Conservation (phyloP, 176 grass and related monocot species). For the Chloris gayana region DNA sequence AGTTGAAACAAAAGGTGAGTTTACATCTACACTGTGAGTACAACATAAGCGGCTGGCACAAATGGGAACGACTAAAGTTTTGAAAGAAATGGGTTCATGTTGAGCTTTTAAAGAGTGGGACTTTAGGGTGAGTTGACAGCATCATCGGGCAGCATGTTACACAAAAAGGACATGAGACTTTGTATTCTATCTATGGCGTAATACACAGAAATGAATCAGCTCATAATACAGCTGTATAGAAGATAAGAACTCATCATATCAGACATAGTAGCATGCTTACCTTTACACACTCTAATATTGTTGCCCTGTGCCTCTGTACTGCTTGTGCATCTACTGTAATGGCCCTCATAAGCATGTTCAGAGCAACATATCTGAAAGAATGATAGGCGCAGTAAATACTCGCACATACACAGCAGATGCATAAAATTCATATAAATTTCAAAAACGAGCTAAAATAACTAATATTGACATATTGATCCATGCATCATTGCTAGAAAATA, state of each 20-base stretch:
- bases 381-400: constrained; percentile 15
- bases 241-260: not conserved
- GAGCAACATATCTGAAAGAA: constrained; percentile 88
- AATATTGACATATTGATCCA: constrained; percentile 1
- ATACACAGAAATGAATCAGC: not conserved
- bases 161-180: not conserved
- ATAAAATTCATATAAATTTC: constrained; percentile 17
- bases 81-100: not conserved
- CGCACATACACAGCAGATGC: not conserved
- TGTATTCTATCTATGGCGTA: not conserved
- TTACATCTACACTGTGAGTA: not conserved
- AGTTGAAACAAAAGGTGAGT: constrained; percentile 6
- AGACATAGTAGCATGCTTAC: constrained; percentile 40
- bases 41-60: not conserved
- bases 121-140: not conserved
- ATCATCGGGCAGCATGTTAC: not conserved
- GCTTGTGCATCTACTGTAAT: constrained; percentile 89
- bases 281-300: constrained; percentile 97
- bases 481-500: constrained; percentile 20
- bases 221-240: not conserved
- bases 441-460: constrained; percentile 17
- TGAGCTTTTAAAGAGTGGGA: not conserved
- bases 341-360: constrained; percentile 94
- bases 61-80: constrained; percentile 9
- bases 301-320: constrained; percentile 94